phyloP scores from a whole-genome alignment of 2,329 filamentous ascomycete species.

The Cercospora berteroae region DNA sequence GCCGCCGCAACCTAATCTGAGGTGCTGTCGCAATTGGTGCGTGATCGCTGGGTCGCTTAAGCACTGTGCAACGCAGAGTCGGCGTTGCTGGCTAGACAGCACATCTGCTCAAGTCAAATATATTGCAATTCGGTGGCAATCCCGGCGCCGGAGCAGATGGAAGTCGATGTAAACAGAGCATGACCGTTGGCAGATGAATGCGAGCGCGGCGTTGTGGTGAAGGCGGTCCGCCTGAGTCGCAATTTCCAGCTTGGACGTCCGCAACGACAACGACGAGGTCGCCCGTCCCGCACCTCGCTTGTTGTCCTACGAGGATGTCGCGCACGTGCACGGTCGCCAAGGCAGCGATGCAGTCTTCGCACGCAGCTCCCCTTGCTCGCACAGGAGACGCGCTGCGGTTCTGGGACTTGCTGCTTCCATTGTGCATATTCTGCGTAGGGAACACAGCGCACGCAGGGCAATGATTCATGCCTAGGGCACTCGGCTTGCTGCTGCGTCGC shows the following conservation, averaged over 20 bases:
- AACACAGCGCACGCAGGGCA: neutral
- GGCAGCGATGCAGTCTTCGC: neutral
- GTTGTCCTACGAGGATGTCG: neutral
- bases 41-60: slow-evolving; percentile 5
- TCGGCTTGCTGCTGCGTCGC: neutral
- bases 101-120: neutral
- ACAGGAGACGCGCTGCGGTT: neutral
- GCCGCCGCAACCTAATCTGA: slow-evolving; percentile 1
- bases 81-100: neutral
- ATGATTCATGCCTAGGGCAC: neutral
- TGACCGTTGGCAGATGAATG: neutral
- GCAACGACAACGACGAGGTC: neutral
- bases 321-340: neutral
- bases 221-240: neutral
- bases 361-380: neutral
- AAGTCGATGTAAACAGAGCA: neutral
- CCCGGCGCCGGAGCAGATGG: neutral
- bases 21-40: slow-evolving; percentile 4
- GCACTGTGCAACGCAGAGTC: neutral
- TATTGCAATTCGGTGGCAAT: neutral
- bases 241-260: neutral
- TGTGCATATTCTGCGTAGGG: neutral
- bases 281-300: neutral
- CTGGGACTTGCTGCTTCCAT: neutral
- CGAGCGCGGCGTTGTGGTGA: neutral